Base-by-base conservation (phyloP, 1,284 basidiomycete genomes). In the Grifola frondosa region DNA sequence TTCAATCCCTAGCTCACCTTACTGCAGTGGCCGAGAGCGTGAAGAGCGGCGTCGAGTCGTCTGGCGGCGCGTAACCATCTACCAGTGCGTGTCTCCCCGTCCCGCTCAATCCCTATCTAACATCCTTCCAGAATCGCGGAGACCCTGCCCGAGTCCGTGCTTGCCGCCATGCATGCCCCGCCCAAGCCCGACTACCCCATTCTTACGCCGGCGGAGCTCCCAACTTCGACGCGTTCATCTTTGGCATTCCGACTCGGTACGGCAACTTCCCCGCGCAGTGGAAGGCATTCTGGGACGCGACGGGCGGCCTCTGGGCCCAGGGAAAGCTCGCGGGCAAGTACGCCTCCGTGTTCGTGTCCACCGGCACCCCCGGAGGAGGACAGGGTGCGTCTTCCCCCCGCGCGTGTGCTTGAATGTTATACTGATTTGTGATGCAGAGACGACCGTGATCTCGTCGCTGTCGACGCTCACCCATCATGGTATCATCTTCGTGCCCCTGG, bases 391-490 rank as follows among this genome's bases (percentile, higher is more conserved):
- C n/a, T n/a, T n/a, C n/a, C n/a, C n/a, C n/a, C n/a, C n/a, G n/a
- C n/a, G n/a, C n/a, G n/a, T n/a, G n/a, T n/a, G n/a, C n/a, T n/a
- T n/a, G n/a, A n/a, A n/a, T 12, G 4, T 29, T 22, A 24, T 29
- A 11, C 17, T 40, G 29, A 15, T 6, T n/a, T n/a, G 20, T 40
- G 24, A 22, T 30, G 22, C 35, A 48, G 87, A 89, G 63, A 62
- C 77, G 19, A 93, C 91, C 30, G 71, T 74, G 24, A 51, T 84
- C 49, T 79, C 75, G 57, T 64, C 76, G 31, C 52, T 93, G 40
- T 89, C 89, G 19, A 89, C 85, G 35, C 71, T 93, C 51, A 70
- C 77, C 16, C 91, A 95, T 68, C 91, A 92, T 60, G 89, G 89
- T 25, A 75, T 91, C 53, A 72, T 80, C 62, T 91, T 73, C 62